These are phyloP conservation scores for Rutstroemia sp. DNA, from an alignment of 2,329 filamentous ascomycete genomes.

Conservation along the genomic window DNA sequence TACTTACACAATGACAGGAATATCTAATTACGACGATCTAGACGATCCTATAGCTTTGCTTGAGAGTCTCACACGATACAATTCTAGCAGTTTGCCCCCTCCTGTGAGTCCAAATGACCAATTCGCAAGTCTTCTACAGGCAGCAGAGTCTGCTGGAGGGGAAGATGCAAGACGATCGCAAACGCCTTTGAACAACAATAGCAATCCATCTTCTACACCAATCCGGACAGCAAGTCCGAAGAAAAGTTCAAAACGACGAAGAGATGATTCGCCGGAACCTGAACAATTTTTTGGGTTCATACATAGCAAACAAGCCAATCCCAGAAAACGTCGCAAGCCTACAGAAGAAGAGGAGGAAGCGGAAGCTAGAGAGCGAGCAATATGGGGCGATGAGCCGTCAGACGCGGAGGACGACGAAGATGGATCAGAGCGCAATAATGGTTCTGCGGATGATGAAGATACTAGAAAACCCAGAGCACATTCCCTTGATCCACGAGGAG, in stretches of 20 bases:
- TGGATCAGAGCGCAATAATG: no score
- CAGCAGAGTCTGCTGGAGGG: constrained; percentile 22
- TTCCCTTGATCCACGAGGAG: constrained; percentile 20
- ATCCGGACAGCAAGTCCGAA: not conserved
- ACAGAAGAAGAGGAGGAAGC: constrained; percentile 14
- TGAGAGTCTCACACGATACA: constrained; percentile 22
- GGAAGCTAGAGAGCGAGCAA: constrained; percentile 21
- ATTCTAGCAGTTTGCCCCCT: constrained; percentile 6
- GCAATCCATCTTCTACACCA: not conserved
- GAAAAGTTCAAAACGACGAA: not conserved
- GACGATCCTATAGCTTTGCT: constrained; percentile 22
- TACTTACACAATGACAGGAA: constrained; percentile 17
- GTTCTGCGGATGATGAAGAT: not conserved
- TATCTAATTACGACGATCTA: constrained; percentile 14
- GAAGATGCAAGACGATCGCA: constrained; percentile 4
- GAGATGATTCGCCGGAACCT: constrained; percentile 4
- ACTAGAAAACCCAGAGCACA: constrained; percentile 1
- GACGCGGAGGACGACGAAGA: constrained; percentile 12
- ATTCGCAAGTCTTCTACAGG: constrained; percentile 23
- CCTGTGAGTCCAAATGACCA: constrained; percentile 14
- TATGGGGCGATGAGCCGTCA: constrained; percentile 24
- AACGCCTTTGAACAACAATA: constrained; percentile 2
- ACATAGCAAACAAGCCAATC: not conserved
- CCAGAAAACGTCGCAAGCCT: constrained; percentile 10
- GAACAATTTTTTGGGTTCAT: constrained; percentile 7